A percentile compares a stretch with the other conserved stretches of the same genome.
Evolutionary conservation across 2,329 filamentous ascomycete species (phyloP).

Genomic region (Diplodia sapinea): DNA sequence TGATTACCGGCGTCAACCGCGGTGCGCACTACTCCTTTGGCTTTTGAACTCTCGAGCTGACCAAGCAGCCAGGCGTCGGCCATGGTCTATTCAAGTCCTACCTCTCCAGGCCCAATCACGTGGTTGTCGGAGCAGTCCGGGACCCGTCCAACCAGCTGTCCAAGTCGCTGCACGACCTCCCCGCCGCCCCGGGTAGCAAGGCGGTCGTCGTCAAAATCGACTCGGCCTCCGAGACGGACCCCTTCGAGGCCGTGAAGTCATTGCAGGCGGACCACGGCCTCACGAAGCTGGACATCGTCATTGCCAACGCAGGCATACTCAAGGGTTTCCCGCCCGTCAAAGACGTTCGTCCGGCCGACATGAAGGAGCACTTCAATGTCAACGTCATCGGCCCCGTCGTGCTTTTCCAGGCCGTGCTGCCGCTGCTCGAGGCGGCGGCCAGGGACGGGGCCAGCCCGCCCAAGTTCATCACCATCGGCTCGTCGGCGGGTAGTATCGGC

Average conservation of each 20-base stretch:
- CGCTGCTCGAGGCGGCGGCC: not conserved
- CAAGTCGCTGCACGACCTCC: too few relatives aligned
- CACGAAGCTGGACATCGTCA: not conserved
- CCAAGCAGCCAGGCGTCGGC: too few relatives aligned
- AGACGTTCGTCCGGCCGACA: not conserved
- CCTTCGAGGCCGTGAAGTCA: not conserved
- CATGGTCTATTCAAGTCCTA: too few relatives aligned
- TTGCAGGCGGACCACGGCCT: not conserved
- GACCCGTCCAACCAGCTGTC: too few relatives aligned
- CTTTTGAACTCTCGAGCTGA: too few relatives aligned
- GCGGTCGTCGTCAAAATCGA: conserved; percentile 4
- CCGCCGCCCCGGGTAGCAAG: not conserved
- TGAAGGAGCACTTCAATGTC: not conserved
- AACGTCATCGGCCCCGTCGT: not conserved
- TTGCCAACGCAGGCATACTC: not conserved
- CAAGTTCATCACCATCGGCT: not conserved
- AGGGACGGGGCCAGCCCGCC: not conserved
- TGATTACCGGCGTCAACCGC: too few relatives aligned
- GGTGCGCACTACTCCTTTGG: too few relatives aligned
- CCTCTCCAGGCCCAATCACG: too few relatives aligned
- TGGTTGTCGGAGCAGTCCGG: too few relatives aligned
- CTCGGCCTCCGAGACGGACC: not conserved
- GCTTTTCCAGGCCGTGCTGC: not conserved
- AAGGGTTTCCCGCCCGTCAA: not conserved
- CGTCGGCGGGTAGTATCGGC: not conserved